Evolutionary conservation across 805 yeast genomes (phyloP), one percentile per base, ranked within the genome.

Genomic region (Kazachstania psychrophila): DNA sequence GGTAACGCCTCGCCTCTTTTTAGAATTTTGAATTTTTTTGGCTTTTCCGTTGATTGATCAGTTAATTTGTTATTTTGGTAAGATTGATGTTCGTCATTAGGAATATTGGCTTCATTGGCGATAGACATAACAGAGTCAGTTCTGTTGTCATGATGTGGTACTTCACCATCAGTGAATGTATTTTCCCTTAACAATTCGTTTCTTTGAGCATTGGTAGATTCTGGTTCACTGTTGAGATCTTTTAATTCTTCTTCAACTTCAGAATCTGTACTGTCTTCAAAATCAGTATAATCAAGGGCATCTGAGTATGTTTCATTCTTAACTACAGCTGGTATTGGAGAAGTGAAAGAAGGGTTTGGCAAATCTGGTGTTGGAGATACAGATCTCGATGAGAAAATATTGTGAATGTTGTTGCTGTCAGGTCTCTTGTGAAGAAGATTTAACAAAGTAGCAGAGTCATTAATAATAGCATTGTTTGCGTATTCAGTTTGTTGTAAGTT

Each of bases 1-100:
- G 33, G 33, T 13, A 63, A 37, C 3, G 47, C 48, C 38, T 65
- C 63, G 14, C 68, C 68, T 31, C 67, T 54, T 38, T 60, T 65
- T 37, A 64, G 35, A 3, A 64, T 27, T 38, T 54, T 61, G 31
- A 62, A 44, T n/a, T 43, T 38, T 39, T 58, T 63, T 3, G 59
- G 61, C 37, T 55, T 61, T 10, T 47, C 43, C 9, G 39, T 41
- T 5, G 37, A 23, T 26, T 33, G 26, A n/a, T 29, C 11, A 9
- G 31, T 9, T 22, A 16, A 4, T n/a, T 22, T 31, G 2, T 13
- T 18, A 22, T 13, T 26, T 17, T 25, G 24, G 30, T 19, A n/a
- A 19, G 22, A 19, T 12, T 6, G 27, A 17, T 13, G 20, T n/a
- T 15, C 37, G 42, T 2, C 34, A 19, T n/a, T 40, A 27, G 6